Evolutionary conservation across 1,284 basidiomycete species (phyloP).

Genomic region (Gomphus sp.): DNA sequence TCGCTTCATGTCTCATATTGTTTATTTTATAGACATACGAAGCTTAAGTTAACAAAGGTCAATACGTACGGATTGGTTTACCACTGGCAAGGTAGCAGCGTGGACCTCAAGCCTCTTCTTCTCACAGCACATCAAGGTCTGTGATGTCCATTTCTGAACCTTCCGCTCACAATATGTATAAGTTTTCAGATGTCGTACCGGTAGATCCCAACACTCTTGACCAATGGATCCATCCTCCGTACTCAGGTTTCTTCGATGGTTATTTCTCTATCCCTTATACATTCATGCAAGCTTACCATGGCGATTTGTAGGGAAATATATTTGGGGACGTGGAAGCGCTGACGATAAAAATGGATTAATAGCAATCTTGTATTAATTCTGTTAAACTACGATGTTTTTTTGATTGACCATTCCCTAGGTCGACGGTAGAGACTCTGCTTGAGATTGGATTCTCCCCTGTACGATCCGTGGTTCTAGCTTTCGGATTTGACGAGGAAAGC

Average conservation of each 20-base stretch:
- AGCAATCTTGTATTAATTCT: conserved; percentile 37
- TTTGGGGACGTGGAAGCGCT: conserved; percentile 56
- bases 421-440: conserved; percentile 44
- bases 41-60: conserved; percentile 44
- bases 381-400: conserved; percentile 11
- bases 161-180: neutral
- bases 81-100: conserved; percentile 50
- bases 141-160: neutral
- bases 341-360: conserved; percentile 60
- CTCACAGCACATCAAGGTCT: conserved; percentile 62
- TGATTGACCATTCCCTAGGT: conserved; percentile 27
- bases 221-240: conserved; percentile 48
- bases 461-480: conserved; percentile 49
- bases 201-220: conserved; percentile 43
- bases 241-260: conserved; percentile 41
- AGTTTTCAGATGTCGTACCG: conserved; percentile 41
- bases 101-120: conserved; percentile 52
- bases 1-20: conserved; percentile 21
- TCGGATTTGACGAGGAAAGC: conserved; percentile 67
- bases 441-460: conserved; percentile 40
- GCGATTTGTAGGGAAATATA: conserved; percentile 28
- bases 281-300: neutral
- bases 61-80: conserved; percentile 60
- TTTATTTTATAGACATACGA: conserved; percentile 34
- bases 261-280: conserved; percentile 10